These are phyloP conservation scores for Ustilago shanxiensis DNA, from an alignment of 1,284 basidiomycete genomes.

Conservation along the genomic window DNA sequence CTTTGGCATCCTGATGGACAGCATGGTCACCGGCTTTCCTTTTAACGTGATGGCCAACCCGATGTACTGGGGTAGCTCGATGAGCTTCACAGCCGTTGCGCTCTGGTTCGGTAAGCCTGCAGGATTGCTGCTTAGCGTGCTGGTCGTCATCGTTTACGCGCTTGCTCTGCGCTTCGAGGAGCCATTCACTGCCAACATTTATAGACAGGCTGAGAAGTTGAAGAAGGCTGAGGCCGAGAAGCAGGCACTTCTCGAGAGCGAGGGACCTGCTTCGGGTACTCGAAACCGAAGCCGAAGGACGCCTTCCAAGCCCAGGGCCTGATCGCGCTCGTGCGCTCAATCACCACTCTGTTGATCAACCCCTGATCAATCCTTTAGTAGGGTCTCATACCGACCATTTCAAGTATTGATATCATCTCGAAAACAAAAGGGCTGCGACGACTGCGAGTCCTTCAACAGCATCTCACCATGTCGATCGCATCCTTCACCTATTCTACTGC, in stretches of 20 bases:
- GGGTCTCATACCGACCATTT: no score
- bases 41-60: constrained; percentile 94
- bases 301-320: constrained; percentile 43
- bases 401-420: no score
- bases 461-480: constrained; percentile 22
- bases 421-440: constrained; percentile 16
- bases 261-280: constrained; percentile 51
- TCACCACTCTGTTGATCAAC: no score
- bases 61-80: constrained; percentile 79
- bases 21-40: constrained; percentile 82
- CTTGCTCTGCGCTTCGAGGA: constrained; percentile 66
- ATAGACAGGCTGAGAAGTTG: constrained; percentile 63
- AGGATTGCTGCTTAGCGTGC: constrained; percentile 64
- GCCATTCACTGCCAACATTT: constrained; percentile 68
- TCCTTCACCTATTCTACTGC: not conserved
- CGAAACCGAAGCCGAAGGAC: constrained; percentile 47
- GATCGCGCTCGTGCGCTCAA: not conserved
- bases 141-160: constrained; percentile 63
- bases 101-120: constrained; percentile 69
- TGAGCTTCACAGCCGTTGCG: constrained; percentile 67
- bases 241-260: constrained; percentile 39
- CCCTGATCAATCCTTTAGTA: no score
- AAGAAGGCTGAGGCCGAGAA: constrained; percentile 41
- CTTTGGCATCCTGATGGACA: constrained; percentile 97
- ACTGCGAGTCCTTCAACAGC: constrained; percentile 44